Conservation (phyloP, 164 flowering plant species). For the Stephania yunnanensis region DNA sequence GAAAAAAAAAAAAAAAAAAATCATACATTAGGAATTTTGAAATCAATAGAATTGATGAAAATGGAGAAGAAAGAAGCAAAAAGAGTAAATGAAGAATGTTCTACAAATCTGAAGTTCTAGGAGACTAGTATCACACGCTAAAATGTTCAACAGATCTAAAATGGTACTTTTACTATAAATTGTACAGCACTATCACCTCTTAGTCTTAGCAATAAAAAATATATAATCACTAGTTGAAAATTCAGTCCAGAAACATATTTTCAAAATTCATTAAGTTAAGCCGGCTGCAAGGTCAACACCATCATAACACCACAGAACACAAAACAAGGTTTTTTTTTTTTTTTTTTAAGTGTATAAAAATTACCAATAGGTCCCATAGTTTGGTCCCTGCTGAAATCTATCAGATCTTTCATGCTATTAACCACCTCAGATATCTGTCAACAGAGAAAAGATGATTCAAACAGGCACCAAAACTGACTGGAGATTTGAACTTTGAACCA, state of each 20-base stretch:
- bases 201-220: background rate
- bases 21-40: too few species aligned
- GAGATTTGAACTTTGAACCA: background rate
- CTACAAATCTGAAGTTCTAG: too few species aligned
- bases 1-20: too few species aligned
- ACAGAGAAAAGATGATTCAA: conserved; percentile 4
- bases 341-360: background rate
- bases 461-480: background rate
- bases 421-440: conserved; percentile 93
- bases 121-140: background rate
- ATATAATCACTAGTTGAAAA: background rate
- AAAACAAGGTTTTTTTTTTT: background rate
- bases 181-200: background rate
- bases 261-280: background rate
- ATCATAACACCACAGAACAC: background rate
- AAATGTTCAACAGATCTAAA: background rate
- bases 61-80: background rate
- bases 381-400: conserved; percentile 63
- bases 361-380: conserved; percentile 86
- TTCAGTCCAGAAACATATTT: background rate
- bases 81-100: background rate
- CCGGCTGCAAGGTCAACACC: background rate
- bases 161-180: background rate
- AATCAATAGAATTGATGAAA: too few species aligned
- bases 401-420: conserved; percentile 88